Evolutionary conservation across 2,329 filamentous ascomycete species (phyloP).

Genomic region (Drechslerella coelobrocha): DNA sequence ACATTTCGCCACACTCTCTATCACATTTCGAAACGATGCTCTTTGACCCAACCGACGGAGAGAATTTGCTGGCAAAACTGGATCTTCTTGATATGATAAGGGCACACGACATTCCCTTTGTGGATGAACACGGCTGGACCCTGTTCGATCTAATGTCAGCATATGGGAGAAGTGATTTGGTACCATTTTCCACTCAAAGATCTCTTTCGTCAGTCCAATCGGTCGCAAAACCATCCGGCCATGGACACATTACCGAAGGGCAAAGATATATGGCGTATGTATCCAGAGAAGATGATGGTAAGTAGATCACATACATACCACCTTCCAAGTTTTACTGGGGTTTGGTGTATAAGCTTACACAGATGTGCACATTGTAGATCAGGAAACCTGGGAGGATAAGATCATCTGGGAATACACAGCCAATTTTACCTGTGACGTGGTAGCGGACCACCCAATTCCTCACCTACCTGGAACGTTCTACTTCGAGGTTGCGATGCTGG

Average conservation of each 20-base stretch:
- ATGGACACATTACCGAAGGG: not conserved
- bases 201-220: not conserved
- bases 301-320: too few relatives aligned
- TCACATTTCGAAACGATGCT: slow-evolving; percentile 8
- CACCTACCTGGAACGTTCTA: slow-evolving; percentile 9
- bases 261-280: not conserved
- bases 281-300: too few relatives aligned
- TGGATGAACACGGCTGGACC: slow-evolving; percentile 14
- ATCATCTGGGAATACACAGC: not conserved
- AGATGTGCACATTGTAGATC: not conserved
- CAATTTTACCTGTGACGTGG: slow-evolving; percentile 3
- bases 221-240: slow-evolving; percentile 2
- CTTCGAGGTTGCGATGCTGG: slow-evolving; percentile 9
- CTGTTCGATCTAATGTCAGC: slow-evolving; percentile 3
- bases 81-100: slow-evolving; percentile 4
- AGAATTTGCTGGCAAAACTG: not conserved
- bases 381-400: not conserved
- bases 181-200: not conserved
- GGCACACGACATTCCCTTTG: not conserved
- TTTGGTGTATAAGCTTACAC: too few relatives aligned
- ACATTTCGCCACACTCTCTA: not conserved
- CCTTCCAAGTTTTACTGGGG: too few relatives aligned
- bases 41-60: not conserved
- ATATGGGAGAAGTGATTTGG: not conserved
- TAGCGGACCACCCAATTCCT: slow-evolving; percentile 14